Evolutionary conservation across 2,329 filamentous ascomycete genomes (phyloP).

Genomic region (Pyrenophora tritici-repentis): DNA sequence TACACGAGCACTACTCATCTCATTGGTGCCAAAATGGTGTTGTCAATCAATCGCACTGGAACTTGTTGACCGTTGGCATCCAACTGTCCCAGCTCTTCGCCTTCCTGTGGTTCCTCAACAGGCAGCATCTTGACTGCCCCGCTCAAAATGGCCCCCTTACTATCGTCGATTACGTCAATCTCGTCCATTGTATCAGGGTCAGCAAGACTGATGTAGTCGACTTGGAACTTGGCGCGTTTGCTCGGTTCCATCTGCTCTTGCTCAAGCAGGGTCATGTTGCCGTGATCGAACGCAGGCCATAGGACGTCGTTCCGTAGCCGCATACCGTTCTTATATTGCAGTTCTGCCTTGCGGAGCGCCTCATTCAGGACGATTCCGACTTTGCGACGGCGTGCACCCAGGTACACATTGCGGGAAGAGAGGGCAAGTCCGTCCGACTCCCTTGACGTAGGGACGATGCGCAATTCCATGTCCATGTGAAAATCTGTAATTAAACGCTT

Average conservation of each 20-base stretch:
- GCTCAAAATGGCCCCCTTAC: constrained; percentile 80
- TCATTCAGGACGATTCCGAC: constrained; percentile 74
- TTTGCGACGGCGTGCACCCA: constrained; percentile 73
- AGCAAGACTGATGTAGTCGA: constrained; percentile 91
- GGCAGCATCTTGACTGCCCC: constrained; percentile 90
- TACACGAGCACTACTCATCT: constrained; percentile 4
- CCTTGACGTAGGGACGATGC: constrained; percentile 74
- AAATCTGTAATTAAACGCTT: constrained; percentile 87
- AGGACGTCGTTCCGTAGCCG: constrained; percentile 69
- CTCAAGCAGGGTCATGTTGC: constrained; percentile 59
- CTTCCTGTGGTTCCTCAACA: constrained; percentile 69
- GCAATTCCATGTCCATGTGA: constrained; percentile 74
- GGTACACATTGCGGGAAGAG: constrained; percentile 92
- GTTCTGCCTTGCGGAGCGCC: constrained; percentile 73
- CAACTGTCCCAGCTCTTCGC: constrained; percentile 71
- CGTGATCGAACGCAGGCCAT: constrained; percentile 67
- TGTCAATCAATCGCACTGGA: constrained; percentile 88
- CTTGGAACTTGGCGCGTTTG: constrained; percentile 73
- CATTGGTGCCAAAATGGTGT: constrained; percentile 67
- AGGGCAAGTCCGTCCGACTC: constrained; percentile 84
- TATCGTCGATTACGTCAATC: constrained; percentile 69
- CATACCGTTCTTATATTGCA: constrained; percentile 62
- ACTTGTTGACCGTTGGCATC: constrained; percentile 74
- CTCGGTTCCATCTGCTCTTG: constrained; percentile 65
- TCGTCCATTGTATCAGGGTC: constrained; percentile 85